Conservation (phyloP, 352 stramenopile species). For the Pythium rhizo-oryzae region DNA sequence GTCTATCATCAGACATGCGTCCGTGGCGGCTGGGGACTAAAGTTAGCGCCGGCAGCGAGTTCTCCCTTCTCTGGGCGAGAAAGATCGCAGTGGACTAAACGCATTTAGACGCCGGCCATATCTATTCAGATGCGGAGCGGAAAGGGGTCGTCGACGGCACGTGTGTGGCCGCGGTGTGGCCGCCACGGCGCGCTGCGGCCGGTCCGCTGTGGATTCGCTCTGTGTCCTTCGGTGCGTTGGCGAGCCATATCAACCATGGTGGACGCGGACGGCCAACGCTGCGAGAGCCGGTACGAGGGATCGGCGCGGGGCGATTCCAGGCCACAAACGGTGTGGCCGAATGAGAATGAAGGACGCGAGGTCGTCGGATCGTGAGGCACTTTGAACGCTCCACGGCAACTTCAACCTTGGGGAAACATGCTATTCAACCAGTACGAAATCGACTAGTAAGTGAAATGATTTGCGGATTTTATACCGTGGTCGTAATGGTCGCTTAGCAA, state of each 20-base stretch:
- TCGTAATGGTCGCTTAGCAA: conserved; percentile 11
- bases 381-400: conserved; percentile 1
- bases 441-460: too few relatives aligned
- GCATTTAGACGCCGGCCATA: not conserved
- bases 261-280: not conserved
- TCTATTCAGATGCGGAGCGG: too few relatives aligned
- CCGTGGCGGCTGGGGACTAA: not conserved
- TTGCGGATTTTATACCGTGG: not conserved
- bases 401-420: conserved; percentile 12
- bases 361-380: not conserved
- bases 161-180: too few relatives aligned
- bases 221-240: not conserved
- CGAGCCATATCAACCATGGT: not conserved
- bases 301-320: too few relatives aligned
- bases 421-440: conserved; percentile 11
- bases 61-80: not conserved
- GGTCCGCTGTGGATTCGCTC: not conserved
- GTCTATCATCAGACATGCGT: not conserved
- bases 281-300: not conserved
- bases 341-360: not conserved
- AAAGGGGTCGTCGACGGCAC: too few relatives aligned
- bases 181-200: too few relatives aligned
- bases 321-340: not conserved
- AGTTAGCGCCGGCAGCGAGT: not conserved
- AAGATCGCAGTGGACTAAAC: not conserved